Percentiles rank a stretch among this genome's conserved stretches.
Conservation (phyloP, 192 early-diverging fungal genomes). For the Diversispora epigaea region DNA sequence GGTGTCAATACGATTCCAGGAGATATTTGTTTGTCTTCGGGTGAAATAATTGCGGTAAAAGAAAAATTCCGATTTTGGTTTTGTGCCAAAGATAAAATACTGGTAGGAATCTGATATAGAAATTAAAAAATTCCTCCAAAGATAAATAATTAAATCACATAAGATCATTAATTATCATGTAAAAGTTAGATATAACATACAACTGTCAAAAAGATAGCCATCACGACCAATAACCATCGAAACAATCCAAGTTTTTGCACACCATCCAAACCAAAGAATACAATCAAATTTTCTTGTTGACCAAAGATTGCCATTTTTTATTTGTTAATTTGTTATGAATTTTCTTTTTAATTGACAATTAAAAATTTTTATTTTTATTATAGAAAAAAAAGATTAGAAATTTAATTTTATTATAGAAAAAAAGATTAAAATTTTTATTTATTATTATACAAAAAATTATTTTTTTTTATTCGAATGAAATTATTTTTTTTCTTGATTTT, state of each 20-base stretch:
- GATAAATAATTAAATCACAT: neutral
- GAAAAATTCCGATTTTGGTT: neutral
- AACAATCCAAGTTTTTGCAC: neutral
- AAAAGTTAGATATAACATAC: neutral
- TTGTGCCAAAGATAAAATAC: conserved; percentile 8
- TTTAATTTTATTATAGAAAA: too few species aligned
- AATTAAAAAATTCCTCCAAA: neutral
- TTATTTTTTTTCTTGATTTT: too few species aligned
- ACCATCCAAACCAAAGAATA: neutral
- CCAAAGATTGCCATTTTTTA: conserved; percentile 11
- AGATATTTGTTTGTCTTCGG: neutral
- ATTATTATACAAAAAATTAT: too few species aligned
- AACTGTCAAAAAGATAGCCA: conserved; percentile 18
- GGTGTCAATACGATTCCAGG: conserved; percentile 3
- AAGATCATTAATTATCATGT: neutral
- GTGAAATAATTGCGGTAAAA: conserved; percentile 10
- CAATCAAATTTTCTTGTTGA: neutral
- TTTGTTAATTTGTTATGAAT: neutral
- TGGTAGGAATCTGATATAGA: neutral
- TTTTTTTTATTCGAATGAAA: too few species aligned
- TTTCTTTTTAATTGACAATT: neutral
- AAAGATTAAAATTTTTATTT: too few species aligned
- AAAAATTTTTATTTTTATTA: neutral
- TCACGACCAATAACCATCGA: neutral
- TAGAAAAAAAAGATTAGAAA: neutral